Evolutionary conservation across 169 alveolate genomes (phyloP), one percentile per base, ranked within the genome.

Genomic region (Plasmodium relictum): DNA sequence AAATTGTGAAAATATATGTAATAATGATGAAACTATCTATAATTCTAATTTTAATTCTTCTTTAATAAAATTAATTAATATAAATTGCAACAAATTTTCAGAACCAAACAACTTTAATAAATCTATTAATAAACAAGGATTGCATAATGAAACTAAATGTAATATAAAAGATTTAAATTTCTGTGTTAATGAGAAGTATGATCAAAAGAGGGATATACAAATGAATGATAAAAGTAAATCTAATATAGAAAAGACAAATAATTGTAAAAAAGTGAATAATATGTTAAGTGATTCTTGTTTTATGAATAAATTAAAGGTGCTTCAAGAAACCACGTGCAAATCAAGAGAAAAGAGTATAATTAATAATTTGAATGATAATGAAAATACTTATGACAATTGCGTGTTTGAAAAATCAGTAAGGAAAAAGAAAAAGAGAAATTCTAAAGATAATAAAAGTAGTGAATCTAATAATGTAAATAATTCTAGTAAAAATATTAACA

Each of bases 381-480:
- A 58, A 16, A 73, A 58, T 0, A 26, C 12, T 0, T 56, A 18
- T 48, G 63, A 31, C 41, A 48, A 20, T 18, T 14, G n/a, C 9
- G 16, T 18, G 14, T 59, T 59, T 31, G 41, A 74, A 18, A 66
- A 59, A 26, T 8, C 6, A 26, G 4, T 12, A 48, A 59, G 7
- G 22, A 37, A 44, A 12, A 74, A 44, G 44, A 74, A 59, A 56
- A 74, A 59, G 20, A 42, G 42, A 41, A 22, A 12, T 16, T 10
- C 63, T 8, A 37, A 26, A 37, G 66, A 18, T 18, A 59, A 61
- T 20, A 16, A 42, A 48, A 50, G 4, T 20, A 16, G 9, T n/a
- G 65, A 44, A 73, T 42, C 68, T 5, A 73, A 61, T 73, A 7
- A 24, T 42, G 37, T 54, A 10, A 62, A 73, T 22, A 61, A 69